These are phyloP conservation scores for Chaetomium cochliodes DNA, from an alignment of 495 filamentous ascomycete species.

Conservation along the genomic window DNA sequence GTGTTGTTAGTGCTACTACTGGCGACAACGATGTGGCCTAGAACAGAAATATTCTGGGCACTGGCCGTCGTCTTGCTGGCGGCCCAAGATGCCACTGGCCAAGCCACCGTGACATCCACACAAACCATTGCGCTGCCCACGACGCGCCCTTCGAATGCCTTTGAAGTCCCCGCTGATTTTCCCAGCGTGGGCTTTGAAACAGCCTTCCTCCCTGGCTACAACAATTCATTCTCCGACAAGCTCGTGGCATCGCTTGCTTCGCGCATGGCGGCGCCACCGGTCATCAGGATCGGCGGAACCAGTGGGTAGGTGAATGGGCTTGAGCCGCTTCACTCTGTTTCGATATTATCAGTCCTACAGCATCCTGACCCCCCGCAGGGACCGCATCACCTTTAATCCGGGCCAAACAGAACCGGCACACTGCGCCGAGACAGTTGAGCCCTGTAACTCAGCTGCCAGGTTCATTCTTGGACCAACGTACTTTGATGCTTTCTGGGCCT, in stretches of 20 bases:
- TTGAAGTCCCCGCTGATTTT: constrained; percentile 1
- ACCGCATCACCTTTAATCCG: neutral
- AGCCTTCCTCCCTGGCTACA: neutral
- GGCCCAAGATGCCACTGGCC: neutral
- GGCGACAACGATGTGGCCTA: neutral
- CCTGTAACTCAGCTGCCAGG: neutral
- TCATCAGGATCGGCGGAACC: constrained; percentile 1
- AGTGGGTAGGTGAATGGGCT: neutral
- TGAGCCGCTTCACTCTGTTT: neutral
- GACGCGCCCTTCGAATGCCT: neutral
- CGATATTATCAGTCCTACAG: neutral
- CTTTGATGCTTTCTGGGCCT: neutral
- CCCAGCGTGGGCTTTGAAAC: neutral
- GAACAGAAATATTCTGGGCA: neutral
- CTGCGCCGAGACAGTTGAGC: neutral
- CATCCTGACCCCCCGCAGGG: neutral
- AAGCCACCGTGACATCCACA: constrained; percentile 3
- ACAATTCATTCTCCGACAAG: neutral
- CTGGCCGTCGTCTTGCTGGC: neutral
- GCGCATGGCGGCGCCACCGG: neutral
- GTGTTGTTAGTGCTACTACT: neutral
- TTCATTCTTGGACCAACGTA: constrained; percentile 1
- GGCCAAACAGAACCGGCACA: constrained; percentile 2
- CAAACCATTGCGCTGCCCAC: neutral
- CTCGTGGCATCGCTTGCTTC: neutral